Conservation (phyloP, 2,329 filamentous ascomycete species). For the Aspergillus alliaceus region DNA sequence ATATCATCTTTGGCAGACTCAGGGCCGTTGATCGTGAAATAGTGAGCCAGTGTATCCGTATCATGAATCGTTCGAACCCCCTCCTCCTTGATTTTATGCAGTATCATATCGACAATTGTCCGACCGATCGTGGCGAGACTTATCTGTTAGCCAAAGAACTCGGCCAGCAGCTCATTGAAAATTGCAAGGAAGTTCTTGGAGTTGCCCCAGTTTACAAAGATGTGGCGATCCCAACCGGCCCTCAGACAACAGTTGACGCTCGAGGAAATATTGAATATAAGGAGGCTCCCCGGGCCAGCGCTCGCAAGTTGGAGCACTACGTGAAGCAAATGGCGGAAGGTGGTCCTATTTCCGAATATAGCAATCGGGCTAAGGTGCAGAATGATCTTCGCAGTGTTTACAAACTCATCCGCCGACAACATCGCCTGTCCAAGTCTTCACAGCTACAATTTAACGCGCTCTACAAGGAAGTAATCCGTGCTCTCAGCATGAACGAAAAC, state of each 20-base stretch:
- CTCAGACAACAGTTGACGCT: slow-evolving; percentile 86
- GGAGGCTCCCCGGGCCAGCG: slow-evolving; percentile 81
- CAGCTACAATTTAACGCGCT: slow-evolving; percentile 95
- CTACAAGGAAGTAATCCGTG: slow-evolving; percentile 91
- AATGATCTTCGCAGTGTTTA: slow-evolving; percentile 93
- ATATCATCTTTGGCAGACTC: slow-evolving; percentile 95
- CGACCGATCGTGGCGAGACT: slow-evolving; percentile 92
- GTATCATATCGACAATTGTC: slow-evolving; percentile 99
- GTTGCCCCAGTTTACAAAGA: slow-evolving; percentile 92
- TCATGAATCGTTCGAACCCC: slow-evolving; percentile 99
- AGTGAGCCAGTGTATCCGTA: slow-evolving; percentile 95
- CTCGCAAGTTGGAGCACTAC: slow-evolving; percentile 96
- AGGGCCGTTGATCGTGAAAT: slow-evolving; percentile 95
- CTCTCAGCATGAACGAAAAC: slow-evolving; percentile 94
- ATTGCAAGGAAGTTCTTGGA: slow-evolving; percentile 89
- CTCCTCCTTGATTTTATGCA: slow-evolving; percentile 98
- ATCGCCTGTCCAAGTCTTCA: slow-evolving; percentile 94
- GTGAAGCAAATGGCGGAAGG: slow-evolving; percentile 98
- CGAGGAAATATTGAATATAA: slow-evolving; percentile 91
- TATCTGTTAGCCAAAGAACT: slow-evolving; percentile 97
- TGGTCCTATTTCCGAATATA: slow-evolving; percentile 97
- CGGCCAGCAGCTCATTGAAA: slow-evolving; percentile 89
- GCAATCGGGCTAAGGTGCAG: slow-evolving; percentile 96
- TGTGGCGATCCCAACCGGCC: slow-evolving; percentile 86
- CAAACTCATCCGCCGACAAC: slow-evolving; percentile 97